Percentiles rank a stretch among this genome's conserved stretches.
phyloP scores from a whole-genome alignment of 164 flowering plant species.

The Chimonanthus salicifolius region DNA sequence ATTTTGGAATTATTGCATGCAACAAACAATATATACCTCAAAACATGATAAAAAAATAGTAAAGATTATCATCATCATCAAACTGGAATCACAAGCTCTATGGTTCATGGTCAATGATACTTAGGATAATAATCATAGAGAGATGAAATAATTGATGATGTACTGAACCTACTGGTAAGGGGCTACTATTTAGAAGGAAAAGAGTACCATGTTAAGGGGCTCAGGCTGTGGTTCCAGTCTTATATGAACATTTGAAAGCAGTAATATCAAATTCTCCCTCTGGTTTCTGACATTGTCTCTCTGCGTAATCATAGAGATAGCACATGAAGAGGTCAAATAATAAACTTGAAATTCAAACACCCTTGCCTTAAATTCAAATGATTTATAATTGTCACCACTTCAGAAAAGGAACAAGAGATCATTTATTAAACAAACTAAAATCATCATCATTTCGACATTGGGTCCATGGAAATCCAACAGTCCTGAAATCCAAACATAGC shows the following conservation, averaged over 20 bases:
- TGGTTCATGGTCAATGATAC: too few species aligned
- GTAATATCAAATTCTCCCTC: slow-evolving; percentile 80
- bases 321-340: background rate
- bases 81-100: too few species aligned
- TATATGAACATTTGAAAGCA: slow-evolving; percentile 83
- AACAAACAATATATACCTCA: too few species aligned
- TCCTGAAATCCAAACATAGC: slow-evolving; percentile 99
- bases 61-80: too few species aligned
- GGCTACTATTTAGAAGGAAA: too few species aligned
- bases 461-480: slow-evolving; percentile 3
- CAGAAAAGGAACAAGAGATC: background rate
- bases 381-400: too few species aligned
- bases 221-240: slow-evolving; percentile 89
- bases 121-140: too few species aligned
- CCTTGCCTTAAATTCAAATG: background rate
- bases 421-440: too few species aligned
- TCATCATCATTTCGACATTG: background rate
- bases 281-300: slow-evolving; percentile 96
- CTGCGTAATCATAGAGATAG: slow-evolving; percentile 33
- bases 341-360: background rate
- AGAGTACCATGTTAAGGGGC: slow-evolving; percentile 68
- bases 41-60: too few species aligned
- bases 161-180: too few species aligned
- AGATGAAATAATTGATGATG: too few species aligned
- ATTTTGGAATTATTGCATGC: too few species aligned